These are phyloP conservation scores for Termitomyces sp. DNA, from an alignment of 768 basidiomycete genomes.

Conservation along the genomic window DNA sequence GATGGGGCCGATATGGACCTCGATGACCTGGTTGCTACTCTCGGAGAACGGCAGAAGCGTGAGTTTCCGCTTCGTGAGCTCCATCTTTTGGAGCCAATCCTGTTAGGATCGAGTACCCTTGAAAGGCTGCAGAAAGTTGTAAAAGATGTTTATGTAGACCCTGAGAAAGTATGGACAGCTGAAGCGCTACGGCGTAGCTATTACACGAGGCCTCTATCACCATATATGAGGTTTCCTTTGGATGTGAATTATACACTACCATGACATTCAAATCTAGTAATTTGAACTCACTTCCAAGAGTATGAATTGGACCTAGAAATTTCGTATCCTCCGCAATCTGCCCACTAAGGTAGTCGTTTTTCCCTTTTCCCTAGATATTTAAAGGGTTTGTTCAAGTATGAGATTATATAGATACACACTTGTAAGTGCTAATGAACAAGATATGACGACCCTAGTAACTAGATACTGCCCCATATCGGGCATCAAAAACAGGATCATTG, in stretches of 20 bases:
- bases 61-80: neutral
- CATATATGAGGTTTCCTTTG: neutral
- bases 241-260: neutral
- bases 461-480: conserved; percentile 11
- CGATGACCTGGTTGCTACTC: neutral
- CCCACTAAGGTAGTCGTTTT: too few relatives aligned
- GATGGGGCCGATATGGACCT: neutral
- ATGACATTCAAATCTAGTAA: neutral
- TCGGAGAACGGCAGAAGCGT: neutral
- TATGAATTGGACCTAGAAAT: too few relatives aligned
- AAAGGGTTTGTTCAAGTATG: too few relatives aligned
- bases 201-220: neutral
- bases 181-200: neutral
- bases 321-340: too few relatives aligned
- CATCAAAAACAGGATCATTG: conserved; percentile 25
- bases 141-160: neutral
- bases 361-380: too few relatives aligned
- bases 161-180: neutral
- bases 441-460: neutral
- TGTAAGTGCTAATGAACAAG: neutral
- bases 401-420: too few relatives aligned
- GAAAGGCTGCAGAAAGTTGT: neutral
- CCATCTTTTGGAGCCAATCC: neutral
- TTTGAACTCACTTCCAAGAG: neutral
- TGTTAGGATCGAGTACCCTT: neutral